Evolutionary conservation across 768 basidiomycete species (phyloP).

Genomic region (Agaricus subrufescens): DNA sequence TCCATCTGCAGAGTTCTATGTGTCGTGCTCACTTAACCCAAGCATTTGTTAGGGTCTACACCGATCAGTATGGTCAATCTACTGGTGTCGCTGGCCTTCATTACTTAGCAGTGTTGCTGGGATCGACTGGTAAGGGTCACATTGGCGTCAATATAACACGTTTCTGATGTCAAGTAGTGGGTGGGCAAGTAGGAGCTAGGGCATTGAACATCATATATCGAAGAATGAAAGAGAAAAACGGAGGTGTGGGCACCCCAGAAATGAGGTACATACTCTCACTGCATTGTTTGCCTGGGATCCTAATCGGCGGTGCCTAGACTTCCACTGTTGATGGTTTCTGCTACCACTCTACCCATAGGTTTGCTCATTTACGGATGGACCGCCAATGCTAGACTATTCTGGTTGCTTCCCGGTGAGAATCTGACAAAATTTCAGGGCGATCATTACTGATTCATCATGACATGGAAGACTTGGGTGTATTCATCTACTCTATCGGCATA

Average conservation of each 20-base stretch:
- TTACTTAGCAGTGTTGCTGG: conserved; percentile 58
- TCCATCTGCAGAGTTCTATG: not conserved
- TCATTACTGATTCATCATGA: not conserved
- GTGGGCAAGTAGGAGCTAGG: conserved; percentile 38
- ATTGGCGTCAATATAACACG: not conserved
- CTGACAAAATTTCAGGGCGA: not conserved
- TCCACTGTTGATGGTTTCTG: conserved; percentile 41
- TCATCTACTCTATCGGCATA: conserved; percentile 43
- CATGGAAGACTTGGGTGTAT: conserved; percentile 31
- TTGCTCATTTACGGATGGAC: conserved; percentile 64
- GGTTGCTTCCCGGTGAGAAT: conserved; percentile 52
- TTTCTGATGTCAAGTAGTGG: conserved; percentile 15
- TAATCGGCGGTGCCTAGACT: conserved; percentile 15
- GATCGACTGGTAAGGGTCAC: conserved; percentile 30
- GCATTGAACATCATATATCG: conserved; percentile 44
- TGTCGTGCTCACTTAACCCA: not conserved
- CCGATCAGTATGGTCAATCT: conserved; percentile 39
- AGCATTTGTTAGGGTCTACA: conserved; percentile 54
- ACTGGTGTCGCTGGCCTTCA: conserved; percentile 55
- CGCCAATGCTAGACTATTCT: conserved; percentile 42
- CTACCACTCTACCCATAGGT: conserved; percentile 52
- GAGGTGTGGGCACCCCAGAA: conserved; percentile 52
- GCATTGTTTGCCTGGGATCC: not conserved
- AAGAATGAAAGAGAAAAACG: conserved; percentile 39
- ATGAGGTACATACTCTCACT: conserved; percentile 28